Percentiles rank a stretch among this genome's conserved stretches.
Conservation (phyloP, 345 rosid species). For the Brassica carinata region DNA sequence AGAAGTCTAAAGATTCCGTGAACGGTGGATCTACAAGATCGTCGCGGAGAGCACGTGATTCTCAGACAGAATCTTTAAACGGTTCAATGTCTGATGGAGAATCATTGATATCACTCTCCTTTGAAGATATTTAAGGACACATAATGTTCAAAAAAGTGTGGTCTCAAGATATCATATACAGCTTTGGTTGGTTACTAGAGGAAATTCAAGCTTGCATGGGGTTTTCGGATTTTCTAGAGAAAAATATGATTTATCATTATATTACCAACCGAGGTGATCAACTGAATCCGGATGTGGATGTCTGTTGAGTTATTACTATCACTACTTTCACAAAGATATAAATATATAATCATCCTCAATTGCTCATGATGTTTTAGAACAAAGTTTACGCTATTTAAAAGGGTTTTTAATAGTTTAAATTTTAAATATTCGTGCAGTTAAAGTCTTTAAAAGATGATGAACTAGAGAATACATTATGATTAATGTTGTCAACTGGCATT, state of each 20-base stretch:
- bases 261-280: not conserved
- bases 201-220: not conserved
- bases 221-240: not conserved
- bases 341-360: not conserved
- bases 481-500: not conserved
- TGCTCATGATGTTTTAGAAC: not conserved
- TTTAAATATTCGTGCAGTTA: not conserved
- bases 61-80: constrained; percentile 24
- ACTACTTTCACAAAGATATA: not conserved
- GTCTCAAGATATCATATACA: not conserved
- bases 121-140: not conserved
- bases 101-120: constrained; percentile 21
- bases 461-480: not conserved
- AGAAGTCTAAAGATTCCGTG: constrained; percentile 50
- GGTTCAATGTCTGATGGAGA: constrained; percentile 25
- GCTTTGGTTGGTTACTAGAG: constrained; percentile 7
- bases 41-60: constrained; percentile 33
- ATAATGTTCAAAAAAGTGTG: not conserved
- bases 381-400: not conserved
- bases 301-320: not conserved
- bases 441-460: not conserved
- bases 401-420: not conserved
- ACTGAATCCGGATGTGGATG: not conserved
- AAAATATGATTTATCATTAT: not conserved
- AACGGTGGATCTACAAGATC: constrained; percentile 44